phyloP scores from a whole-genome alignment of 1,284 basidiomycete genomes.

The Thecaphora frezii region DNA sequence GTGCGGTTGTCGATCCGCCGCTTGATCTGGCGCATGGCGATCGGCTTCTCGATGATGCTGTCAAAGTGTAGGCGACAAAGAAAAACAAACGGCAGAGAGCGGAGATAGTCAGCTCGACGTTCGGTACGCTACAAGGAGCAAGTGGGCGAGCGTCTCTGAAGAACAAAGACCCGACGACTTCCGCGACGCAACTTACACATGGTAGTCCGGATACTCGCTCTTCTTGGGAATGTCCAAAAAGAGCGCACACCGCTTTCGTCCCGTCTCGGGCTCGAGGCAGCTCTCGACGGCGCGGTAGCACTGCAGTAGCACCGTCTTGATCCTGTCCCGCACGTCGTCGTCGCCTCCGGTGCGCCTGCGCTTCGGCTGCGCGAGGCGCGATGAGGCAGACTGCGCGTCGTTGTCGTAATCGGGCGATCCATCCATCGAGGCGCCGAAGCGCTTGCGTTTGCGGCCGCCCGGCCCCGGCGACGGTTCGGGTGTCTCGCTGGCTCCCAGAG shows the following conservation, averaged over 20 bases:
- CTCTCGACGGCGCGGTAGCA: conserved; percentile 77
- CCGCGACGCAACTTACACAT: conserved; percentile 17
- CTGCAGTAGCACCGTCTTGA: conserved; percentile 82
- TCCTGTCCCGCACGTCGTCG: conserved; percentile 61
- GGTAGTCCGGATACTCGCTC: conserved; percentile 86
- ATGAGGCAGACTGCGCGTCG: conserved; percentile 15
- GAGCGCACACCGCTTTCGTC: conserved; percentile 49
- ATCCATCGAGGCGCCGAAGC: conserved; percentile 33
- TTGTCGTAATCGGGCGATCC: conserved; percentile 32
- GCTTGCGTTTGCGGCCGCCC: conserved; percentile 50
- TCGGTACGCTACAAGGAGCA: no score
- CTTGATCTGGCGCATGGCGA: conserved; percentile 82
- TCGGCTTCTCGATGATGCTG: conserved; percentile 71
- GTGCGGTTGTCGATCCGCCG: conserved; percentile 74
- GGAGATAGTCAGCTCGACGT: no score
- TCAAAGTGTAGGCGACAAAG: conserved; percentile 60
- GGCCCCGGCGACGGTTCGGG: conserved; percentile 44
- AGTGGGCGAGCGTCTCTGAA: no score
- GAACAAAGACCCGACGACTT: no score
- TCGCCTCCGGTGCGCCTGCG: conserved; percentile 70
- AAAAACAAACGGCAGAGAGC: no score
- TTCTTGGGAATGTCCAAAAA: conserved; percentile 60
- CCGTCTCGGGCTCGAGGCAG: conserved; percentile 70
- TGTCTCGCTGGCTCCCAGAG: conserved; percentile 27
- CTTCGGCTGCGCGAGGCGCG: conserved; percentile 61